Base-by-base conservation (phyloP, 1,284 basidiomycete genomes). In the Wallemia ichthyophaga region DNA sequence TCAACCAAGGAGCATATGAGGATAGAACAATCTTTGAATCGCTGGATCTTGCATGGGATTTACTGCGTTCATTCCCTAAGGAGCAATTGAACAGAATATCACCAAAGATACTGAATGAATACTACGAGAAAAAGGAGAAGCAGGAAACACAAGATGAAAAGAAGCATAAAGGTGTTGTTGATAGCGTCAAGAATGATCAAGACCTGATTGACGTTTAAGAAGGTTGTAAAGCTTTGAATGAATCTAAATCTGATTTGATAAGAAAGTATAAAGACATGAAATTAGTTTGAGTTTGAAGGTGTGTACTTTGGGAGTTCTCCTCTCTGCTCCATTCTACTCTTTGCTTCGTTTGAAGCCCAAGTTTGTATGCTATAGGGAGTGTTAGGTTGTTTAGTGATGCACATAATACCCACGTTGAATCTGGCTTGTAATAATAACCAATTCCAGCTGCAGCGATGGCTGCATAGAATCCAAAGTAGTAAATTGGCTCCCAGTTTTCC, bases 31-130 rank as follows among this genome's bases (percentile, higher is more conserved):
- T 99, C 73, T 96, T 95, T 70, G 92, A 98, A 66, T 92, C 87
- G 60, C 78, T 99, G 60, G 94, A 99, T 72, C 76, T 98, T 60
- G 94, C 89, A 23, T 99, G 94, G 94, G 83, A 83, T 28, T 73
- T 99, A 61, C 77, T 99, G 65, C 82, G 94, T 65, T 94, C 94
- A 71, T 96, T 98, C 84, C 94, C 94, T 65, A 92, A 94, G 73
- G 92, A 96, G 73, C 86, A 89, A 72, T 78, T 98, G 63, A 96
- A 95, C 75, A 83, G 92, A 66, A 87, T 91, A 74, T 86, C 79
- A 67, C 85, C 85, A 66, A 85, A 69, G 61, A 56, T 56, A 7
- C 15, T 56, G 7, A 25, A 56, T 2, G 55, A 56, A 56, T 56
- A 25, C 55, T 56, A 56, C 25, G 24, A 25, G 55, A 56, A n/a